Evolutionary conservation across 106 monocot genomes (phyloP), one percentile per base, ranked within the genome.

Genomic region (Acorus calamus): DNA sequence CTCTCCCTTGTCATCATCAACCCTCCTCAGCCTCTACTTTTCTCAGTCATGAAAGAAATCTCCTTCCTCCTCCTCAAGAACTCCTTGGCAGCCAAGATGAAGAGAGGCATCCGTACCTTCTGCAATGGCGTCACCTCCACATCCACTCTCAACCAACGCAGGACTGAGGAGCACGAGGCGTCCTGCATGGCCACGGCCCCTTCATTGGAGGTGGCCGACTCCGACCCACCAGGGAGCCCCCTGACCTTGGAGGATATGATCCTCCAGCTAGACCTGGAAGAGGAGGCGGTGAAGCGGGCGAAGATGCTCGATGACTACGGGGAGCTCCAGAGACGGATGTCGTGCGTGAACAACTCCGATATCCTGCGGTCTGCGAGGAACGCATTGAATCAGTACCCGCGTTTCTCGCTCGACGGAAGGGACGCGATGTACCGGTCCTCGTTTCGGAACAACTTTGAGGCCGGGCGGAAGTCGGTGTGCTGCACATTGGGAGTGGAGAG

Each of bases 211-310:
- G 11, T 0, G 70, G 66, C 44, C 13, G 46, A 28, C 46, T 53
- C 66, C 42, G 49, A 46, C 5, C 7, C 7, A 10, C 10, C 12
- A 2, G 62, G 61, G 9, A 73, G 66, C 59, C 76, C 77, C n/a
- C 61, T 71, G 11, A 92, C 86, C n/a, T 75, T 94, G 14, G 94
- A 94, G 74, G 76, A 94, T 71, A 94, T 89, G 94, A 77, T 94
- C 53, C 56, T 79, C 12, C 82, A 81, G 66, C 79, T 94, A 42
- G 89, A 86, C 59, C 50, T 82, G 52, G 94, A 94, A 73, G 89
- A 89, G 55, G 86, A 69, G 46, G 94, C 83, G 2, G 84, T 73
- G 8, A 78, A 83, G 62, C 62, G 71, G 51, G 68, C 68, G 0
- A 71, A 69, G 75, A 28, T 28, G 28, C 51, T 61, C 2, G 81